A percentile compares a stretch with the other conserved stretches of the same genome.
phyloP scores from a whole-genome alignment of 164 flowering plant genomes.

The Annona squamosa region DNA sequence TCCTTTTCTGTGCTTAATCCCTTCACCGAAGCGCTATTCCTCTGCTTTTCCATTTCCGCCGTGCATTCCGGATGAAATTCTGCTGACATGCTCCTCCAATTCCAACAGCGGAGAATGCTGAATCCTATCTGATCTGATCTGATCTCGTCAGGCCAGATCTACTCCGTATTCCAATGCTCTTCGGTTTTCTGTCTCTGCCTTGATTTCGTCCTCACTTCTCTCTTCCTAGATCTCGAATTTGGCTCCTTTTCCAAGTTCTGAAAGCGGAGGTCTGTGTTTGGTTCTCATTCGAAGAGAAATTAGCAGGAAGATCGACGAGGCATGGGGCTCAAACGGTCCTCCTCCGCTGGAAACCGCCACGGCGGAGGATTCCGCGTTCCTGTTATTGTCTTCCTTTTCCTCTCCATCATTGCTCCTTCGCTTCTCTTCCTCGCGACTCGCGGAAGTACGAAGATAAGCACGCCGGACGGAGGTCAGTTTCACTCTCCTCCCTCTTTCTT shows the following conservation, averaged over 20 bases:
- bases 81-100: background rate
- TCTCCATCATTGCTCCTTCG: conserved; percentile 37
- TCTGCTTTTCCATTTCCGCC: background rate
- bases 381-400: conserved; percentile 27
- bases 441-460: conserved; percentile 23
- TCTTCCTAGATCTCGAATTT: no score
- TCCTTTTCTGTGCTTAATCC: background rate
- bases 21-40: background rate
- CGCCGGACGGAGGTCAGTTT: background rate
- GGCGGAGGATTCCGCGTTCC: conserved; percentile 35
- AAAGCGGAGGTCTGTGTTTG: background rate
- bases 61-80: background rate
- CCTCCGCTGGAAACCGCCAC: conserved; percentile 21
- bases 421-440: conserved; percentile 43
- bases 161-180: background rate
- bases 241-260: background rate
- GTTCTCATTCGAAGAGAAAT: background rate
- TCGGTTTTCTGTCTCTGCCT: background rate
- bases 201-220: background rate
- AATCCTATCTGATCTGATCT: background rate
- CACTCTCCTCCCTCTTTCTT: background rate
- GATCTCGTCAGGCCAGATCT: background rate
- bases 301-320: conserved; percentile 6
- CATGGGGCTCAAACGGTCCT: conserved; percentile 48
- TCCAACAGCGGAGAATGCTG: background rate